Base-by-base conservation (phyloP, 306 rosid genomes). In the Oxytropis ochrocephala region DNA sequence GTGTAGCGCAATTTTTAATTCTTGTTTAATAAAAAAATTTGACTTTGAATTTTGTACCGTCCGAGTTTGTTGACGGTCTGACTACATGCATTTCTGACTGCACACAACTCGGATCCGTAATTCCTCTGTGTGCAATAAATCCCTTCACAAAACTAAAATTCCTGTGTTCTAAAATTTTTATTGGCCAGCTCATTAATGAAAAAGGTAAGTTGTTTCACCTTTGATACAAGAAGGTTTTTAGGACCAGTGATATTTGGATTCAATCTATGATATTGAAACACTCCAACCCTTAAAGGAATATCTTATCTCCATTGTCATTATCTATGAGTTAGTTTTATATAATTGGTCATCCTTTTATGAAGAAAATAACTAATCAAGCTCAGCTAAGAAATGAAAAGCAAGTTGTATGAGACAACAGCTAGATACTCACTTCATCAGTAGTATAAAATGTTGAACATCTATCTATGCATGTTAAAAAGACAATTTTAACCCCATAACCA, bases 331-430 rank as follows among this genome's bases (percentile, higher is more conserved):
- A 69, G 29, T 69, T 76, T 9, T 63, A 10, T 55, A 21, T 42
- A 55, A 65, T 33, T 54, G 56, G 32, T 33, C 42, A 41, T 41
- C 8, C 32, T 43, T 41, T 38, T 42, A 36, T 13, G 33, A 35
- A 46, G 44, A 67, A 46, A 56, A 67, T 30, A 39, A 60, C 30
- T 35, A 68, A 41, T 18, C 60, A 67, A 49, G 12, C 35, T 58
- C 4, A 17, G 47, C 47, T 24, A 39, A 38, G 11, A 61, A 62
- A 62, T 51, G 29, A 14, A 50, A 61, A 21, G 13, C 63, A 50
- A 73, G 13, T 59, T 1, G 47, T 70, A 66, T 58, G 66, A 61
- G 71, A 52, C 72, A 78, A 58, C 29, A 58, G 36, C 51, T 63
- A 64, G 77, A 61, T 44, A 35, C 17, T 73, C 60, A 30, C 11